phyloP scores from a whole-genome alignment of 2,329 filamentous ascomycete species.

The Lecanicillium sp. region DNA sequence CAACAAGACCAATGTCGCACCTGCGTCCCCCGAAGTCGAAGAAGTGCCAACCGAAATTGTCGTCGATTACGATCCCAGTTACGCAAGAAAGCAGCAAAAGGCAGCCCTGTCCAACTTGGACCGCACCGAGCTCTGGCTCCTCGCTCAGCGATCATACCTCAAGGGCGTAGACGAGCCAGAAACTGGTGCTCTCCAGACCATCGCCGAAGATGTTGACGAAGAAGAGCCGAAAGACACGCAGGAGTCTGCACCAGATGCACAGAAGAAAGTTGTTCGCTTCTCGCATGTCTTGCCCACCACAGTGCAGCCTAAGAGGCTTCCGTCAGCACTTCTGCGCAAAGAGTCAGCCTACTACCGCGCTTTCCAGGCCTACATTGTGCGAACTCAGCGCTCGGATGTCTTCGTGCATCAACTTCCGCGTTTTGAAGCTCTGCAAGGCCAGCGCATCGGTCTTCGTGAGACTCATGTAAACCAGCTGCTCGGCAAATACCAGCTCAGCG shows the following conservation, averaged over 20 bases:
- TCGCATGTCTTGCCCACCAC: slow-evolving; percentile 46
- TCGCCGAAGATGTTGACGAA: slow-evolving; percentile 29
- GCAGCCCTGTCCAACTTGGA: slow-evolving; percentile 69
- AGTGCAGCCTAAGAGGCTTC: slow-evolving; percentile 44
- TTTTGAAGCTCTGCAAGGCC: slow-evolving; percentile 82
- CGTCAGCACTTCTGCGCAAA: slow-evolving; percentile 46
- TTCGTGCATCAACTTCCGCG: slow-evolving; percentile 81
- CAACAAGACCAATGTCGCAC: slow-evolving; percentile 27
- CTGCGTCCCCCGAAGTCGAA: slow-evolving; percentile 42
- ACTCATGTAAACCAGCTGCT: slow-evolving; percentile 75
- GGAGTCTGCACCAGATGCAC: slow-evolving; percentile 21
- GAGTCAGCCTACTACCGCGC: slow-evolving; percentile 85
- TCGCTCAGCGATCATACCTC: slow-evolving; percentile 73
- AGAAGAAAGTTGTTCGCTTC: slow-evolving; percentile 73
- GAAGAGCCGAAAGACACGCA: slow-evolving; percentile 21
- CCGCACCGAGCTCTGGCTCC: slow-evolving; percentile 80
- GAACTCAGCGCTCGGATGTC: slow-evolving; percentile 62
- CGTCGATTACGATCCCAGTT: slow-evolving; percentile 67
- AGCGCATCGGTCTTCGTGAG: slow-evolving; percentile 66
- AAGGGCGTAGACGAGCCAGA: slow-evolving; percentile 53
- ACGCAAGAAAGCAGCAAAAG: slow-evolving; percentile 66
- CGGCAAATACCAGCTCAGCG: slow-evolving; percentile 76
- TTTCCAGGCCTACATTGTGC: slow-evolving; percentile 68
- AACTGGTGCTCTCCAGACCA: slow-evolving; percentile 32
- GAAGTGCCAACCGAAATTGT: slow-evolving; percentile 60